Percentiles rank a stretch among this genome's conserved stretches.
phyloP scores from a whole-genome alignment of 768 basidiomycete genomes.

The Ramaria sp. region DNA sequence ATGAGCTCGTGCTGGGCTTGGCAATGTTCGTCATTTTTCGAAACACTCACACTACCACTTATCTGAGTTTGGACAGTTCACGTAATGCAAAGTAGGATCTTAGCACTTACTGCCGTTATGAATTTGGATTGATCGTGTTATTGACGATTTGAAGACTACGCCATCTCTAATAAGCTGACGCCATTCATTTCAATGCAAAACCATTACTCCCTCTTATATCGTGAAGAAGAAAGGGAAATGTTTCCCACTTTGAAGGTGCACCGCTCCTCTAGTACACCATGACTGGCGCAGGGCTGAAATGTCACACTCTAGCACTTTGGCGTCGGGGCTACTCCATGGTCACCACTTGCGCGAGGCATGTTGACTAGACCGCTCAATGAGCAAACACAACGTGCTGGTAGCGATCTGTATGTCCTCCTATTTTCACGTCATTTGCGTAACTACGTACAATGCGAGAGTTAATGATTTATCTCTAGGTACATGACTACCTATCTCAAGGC shows the following conservation, averaged over 20 bases:
- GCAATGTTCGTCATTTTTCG: slow-evolving; percentile 20
- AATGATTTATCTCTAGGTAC: no score
- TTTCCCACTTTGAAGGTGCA: slow-evolving; percentile 45
- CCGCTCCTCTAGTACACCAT: not conserved
- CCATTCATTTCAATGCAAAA: slow-evolving; percentile 67
- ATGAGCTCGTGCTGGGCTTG: slow-evolving; percentile 33
- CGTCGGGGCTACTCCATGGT: slow-evolving; percentile 51
- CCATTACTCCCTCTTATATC: slow-evolving; percentile 48
- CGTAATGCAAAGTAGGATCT: slow-evolving; percentile 28
- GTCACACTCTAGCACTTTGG: slow-evolving; percentile 32
- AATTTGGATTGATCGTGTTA: no score
- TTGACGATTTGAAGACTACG: slow-evolving; percentile 52
- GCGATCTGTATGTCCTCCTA: slow-evolving; percentile 21
- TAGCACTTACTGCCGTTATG: no score
- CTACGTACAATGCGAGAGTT: no score
- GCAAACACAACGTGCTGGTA: slow-evolving; percentile 29
- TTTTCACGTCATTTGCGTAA: not conserved
- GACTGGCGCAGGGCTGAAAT: not conserved
- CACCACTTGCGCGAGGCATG: slow-evolving; percentile 43
- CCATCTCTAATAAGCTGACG: slow-evolving; percentile 43
- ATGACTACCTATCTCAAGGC: no score
- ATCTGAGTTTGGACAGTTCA: slow-evolving; percentile 20
- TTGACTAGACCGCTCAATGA: slow-evolving; percentile 30
- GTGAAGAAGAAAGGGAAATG: slow-evolving; percentile 59
- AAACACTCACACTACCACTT: not conserved